Percentiles rank a stretch among this genome's conserved stretches.
phyloP scores from a whole-genome alignment of 352 stramenopile species.

The Globisporangium paddicum region DNA sequence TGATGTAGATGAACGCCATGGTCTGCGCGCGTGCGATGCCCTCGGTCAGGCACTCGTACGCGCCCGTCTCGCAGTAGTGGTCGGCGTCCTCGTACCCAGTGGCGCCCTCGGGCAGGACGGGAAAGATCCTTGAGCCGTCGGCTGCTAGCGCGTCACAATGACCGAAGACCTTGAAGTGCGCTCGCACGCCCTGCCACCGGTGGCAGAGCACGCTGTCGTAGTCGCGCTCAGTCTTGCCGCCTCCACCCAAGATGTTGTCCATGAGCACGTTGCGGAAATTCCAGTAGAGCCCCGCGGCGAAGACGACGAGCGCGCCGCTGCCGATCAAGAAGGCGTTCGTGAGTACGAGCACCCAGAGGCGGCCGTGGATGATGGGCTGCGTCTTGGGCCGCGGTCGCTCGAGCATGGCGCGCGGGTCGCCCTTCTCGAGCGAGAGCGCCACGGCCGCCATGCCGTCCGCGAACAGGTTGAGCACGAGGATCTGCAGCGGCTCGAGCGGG shows the following conservation, averaged over 20 bases:
- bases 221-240: slow-evolving; percentile 33
- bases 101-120: slow-evolving; percentile 23
- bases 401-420: slow-evolving; percentile 61
- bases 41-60: slow-evolving; percentile 47
- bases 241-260: slow-evolving; percentile 45
- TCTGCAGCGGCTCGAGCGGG: slow-evolving; percentile 95
- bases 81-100: slow-evolving; percentile 30
- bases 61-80: slow-evolving; percentile 51
- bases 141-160: slow-evolving; percentile 41
- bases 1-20: slow-evolving; percentile 46
- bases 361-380: slow-evolving; percentile 50
- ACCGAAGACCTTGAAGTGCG: slow-evolving; percentile 49
- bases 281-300: slow-evolving; percentile 64
- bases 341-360: slow-evolving; percentile 60
- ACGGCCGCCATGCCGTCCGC: slow-evolving; percentile 90
- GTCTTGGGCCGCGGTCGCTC: slow-evolving; percentile 54
- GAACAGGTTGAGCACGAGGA: slow-evolving; percentile 98
- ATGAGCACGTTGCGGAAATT: slow-evolving; percentile 51
- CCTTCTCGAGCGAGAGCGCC: slow-evolving; percentile 64
- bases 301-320: slow-evolving; percentile 37
- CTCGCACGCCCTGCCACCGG: slow-evolving; percentile 44
- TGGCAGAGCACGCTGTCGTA: slow-evolving; percentile 52
- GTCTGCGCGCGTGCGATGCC: slow-evolving; percentile 36
- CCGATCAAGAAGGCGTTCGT: slow-evolving; percentile 59
- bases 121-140: slow-evolving; percentile 53